Conservation (phyloP, 177 flowering plant genomes). For the Tripterygium wilfordii region DNA sequence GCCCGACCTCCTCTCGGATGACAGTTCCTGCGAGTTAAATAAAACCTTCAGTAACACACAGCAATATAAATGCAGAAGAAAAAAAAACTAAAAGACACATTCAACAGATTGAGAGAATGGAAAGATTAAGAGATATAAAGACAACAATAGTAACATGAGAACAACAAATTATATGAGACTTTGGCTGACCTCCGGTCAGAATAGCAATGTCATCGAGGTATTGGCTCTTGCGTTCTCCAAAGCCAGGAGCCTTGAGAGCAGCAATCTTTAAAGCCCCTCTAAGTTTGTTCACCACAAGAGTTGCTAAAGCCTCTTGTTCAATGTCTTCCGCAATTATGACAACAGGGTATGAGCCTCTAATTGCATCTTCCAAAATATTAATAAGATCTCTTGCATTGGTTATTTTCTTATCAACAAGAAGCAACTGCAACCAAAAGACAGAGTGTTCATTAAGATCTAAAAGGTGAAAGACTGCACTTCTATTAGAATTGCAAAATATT, state of each 20-base stretch:
- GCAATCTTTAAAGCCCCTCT: constrained; percentile 90
- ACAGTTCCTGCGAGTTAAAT: constrained; percentile 89
- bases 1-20: constrained; percentile 89
- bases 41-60: too few species aligned
- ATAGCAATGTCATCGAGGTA: constrained; percentile 97
- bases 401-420: constrained; percentile 90
- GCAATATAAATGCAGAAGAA: too few species aligned
- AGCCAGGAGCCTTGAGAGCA: constrained; percentile 96
- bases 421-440: constrained; percentile 47
- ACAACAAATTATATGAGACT: too few species aligned
- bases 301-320: constrained; percentile 95
- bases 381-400: constrained; percentile 92
- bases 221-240: constrained; percentile 96
- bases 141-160: too few species aligned
- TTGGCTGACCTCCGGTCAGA: constrained; percentile 78
- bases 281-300: constrained; percentile 95
- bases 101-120: too few species aligned
- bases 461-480: too few species aligned
- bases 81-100: too few species aligned
- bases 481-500: too few species aligned
- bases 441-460: not conserved
- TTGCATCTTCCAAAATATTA: constrained; percentile 80
- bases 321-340: constrained; percentile 90
- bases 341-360: constrained; percentile 75
- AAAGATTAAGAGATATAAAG: too few species aligned